Percentiles rank a stretch among this genome's conserved stretches.
These are phyloP conservation scores for Starmerella sp. DNA, from an alignment of 805 yeast species.

Conservation along the genomic window DNA sequence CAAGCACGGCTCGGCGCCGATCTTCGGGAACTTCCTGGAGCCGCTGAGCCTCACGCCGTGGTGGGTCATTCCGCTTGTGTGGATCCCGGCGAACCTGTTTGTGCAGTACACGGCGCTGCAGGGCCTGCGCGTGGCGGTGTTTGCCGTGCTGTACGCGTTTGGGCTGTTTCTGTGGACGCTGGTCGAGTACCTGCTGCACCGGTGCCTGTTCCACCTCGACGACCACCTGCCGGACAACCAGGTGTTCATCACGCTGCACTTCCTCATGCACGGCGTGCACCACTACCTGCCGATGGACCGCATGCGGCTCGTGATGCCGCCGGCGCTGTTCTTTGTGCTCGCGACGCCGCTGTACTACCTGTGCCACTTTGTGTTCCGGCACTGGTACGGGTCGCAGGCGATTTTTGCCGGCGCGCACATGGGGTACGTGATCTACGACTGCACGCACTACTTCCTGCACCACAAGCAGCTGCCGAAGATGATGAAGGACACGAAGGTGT, in stretches of 20 bases:
- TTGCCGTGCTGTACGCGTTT: conserved; percentile 43
- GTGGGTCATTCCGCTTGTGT: conserved; percentile 79
- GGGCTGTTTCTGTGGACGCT: conserved; percentile 94
- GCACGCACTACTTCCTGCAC: conserved; percentile 88
- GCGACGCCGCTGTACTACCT: conserved; percentile 71
- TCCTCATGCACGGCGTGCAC: conserved; percentile 88
- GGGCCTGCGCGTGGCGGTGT: conserved; percentile 31
- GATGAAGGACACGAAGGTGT: conserved; percentile 69
- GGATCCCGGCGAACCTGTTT: conserved; percentile 73
- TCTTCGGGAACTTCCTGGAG: conserved; percentile 90
- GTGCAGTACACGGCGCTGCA: conserved; percentile 50
- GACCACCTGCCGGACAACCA: conserved; percentile 71
- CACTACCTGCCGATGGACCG: conserved; percentile 97
- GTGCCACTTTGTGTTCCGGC: conserved; percentile 58
- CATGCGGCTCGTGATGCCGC: conserved; percentile 90
- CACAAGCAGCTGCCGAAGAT: conserved; percentile 71
- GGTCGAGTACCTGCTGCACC: conserved; percentile 75
- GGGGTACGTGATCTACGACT: conserved; percentile 86
- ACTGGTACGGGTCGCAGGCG: conserved; percentile 75
- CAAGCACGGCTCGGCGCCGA: conserved; percentile 91
- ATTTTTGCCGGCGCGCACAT: conserved; percentile 93
- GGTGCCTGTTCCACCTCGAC: conserved; percentile 90
- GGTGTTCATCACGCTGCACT: conserved; percentile 67
- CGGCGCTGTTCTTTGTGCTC: conserved; percentile 62
- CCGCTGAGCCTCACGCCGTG: conserved; percentile 86